Percentiles rank a stretch among this genome's conserved stretches.
Conservation (phyloP, 2,329 filamentous ascomycete genomes). For the Ascochyta pisi region DNA sequence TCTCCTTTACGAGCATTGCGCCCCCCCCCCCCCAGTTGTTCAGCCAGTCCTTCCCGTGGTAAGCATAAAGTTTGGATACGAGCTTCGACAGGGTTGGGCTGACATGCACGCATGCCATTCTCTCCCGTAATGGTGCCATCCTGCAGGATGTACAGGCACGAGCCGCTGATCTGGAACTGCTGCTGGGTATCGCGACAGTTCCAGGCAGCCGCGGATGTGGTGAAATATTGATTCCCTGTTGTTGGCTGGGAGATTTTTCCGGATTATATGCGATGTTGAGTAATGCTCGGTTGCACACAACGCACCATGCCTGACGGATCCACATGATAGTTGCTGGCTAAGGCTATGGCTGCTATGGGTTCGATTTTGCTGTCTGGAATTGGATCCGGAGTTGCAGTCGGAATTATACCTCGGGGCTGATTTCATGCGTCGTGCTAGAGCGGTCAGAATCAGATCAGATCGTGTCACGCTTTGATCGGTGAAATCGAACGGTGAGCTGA, state of each 20-base stretch:
- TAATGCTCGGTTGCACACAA: no score
- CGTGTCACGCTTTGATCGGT: slow-evolving; percentile 29
- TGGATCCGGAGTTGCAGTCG: not conserved
- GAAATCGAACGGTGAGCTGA: slow-evolving; percentile 22
- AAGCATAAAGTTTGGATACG: not conserved
- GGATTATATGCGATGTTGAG: not conserved
- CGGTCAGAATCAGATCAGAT: slow-evolving; percentile 24
- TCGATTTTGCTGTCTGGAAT: not conserved
- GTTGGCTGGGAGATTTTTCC: not conserved
- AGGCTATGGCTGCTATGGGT: not conserved
- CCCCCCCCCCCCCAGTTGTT: not conserved
- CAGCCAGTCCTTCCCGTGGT: not conserved
- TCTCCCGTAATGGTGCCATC: slow-evolving; percentile 1
- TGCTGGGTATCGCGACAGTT: not conserved
- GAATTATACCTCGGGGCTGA: slow-evolving; percentile 13
- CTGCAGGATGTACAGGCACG: slow-evolving; percentile 9
- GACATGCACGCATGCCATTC: not conserved
- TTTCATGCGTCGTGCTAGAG: slow-evolving; percentile 5
- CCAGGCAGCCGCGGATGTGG: not conserved
- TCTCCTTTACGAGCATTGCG: not conserved
- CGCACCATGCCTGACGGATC: not conserved
- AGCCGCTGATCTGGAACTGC: slow-evolving; percentile 8
- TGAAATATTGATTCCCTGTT: not conserved
- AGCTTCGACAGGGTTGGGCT: not conserved
- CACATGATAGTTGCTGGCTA: not conserved